phyloP scores from a whole-genome alignment of 2,329 filamentous ascomycete species.

The Boeremia exigua region DNA sequence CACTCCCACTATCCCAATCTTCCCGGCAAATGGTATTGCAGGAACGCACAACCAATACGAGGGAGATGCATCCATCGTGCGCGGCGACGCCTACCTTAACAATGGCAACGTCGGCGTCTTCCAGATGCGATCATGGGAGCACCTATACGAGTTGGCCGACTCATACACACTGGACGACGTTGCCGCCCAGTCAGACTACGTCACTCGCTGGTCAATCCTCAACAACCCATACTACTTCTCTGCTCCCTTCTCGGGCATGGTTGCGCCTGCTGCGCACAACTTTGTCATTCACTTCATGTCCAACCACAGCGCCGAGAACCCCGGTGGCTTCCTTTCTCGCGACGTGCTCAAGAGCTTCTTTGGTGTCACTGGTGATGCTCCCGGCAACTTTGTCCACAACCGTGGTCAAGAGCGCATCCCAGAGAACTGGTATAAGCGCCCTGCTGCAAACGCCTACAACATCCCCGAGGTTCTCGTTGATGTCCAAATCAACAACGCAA shows the following conservation, averaged over 20 bases:
- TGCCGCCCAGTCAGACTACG: constrained; percentile 23
- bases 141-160: constrained; percentile 17
- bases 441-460: constrained; percentile 11
- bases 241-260: constrained; percentile 22
- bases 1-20: constrained; percentile 20
- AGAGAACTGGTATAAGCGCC: constrained; percentile 27
- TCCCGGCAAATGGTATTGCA: constrained; percentile 22
- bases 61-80: constrained; percentile 26
- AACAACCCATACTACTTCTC: constrained; percentile 29
- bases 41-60: constrained; percentile 27
- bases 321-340: constrained; percentile 25
- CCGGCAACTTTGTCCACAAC: constrained; percentile 26
- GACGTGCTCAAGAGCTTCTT: constrained; percentile 28
- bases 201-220: constrained; percentile 24
- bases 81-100: constrained; percentile 26
- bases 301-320: constrained; percentile 29
- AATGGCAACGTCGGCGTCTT: constrained; percentile 23
- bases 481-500: constrained; percentile 22
- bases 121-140: constrained; percentile 25
- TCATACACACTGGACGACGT: constrained; percentile 22
- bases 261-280: constrained; percentile 25
- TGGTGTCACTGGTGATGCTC: constrained; percentile 23
- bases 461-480: constrained; percentile 14
- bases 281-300: constrained; percentile 29
- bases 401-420: constrained; percentile 28